Conservation (phyloP, 2,329 filamentous ascomycete genomes). For the Penicillium hesseltinei region DNA sequence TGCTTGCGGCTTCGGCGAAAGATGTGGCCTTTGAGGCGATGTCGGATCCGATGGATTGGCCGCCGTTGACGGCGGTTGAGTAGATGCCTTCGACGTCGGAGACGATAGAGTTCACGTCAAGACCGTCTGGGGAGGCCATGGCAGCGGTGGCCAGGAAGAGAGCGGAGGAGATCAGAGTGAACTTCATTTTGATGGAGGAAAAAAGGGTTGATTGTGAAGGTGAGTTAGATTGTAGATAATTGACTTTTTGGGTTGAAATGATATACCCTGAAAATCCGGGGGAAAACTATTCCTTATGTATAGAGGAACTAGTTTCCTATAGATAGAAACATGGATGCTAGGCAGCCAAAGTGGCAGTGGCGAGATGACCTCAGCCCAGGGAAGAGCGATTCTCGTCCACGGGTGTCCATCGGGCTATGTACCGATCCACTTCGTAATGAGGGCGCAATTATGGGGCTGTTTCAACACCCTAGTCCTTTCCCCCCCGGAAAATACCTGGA, state of each 20-base stretch:
- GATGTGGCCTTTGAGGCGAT: constrained; percentile 12
- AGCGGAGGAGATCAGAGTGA: constrained; percentile 25
- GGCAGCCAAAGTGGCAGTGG: constrained; percentile 14
- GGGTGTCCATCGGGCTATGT: constrained; percentile 11
- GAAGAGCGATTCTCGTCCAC: neutral
- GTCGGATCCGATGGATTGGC: constrained; percentile 13
- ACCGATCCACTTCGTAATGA: constrained; percentile 6
- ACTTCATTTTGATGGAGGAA: constrained; percentile 27
- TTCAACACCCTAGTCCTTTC: neutral
- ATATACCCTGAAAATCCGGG: neutral
- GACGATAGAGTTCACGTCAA: constrained; percentile 20
- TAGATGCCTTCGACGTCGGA: constrained; percentile 2
- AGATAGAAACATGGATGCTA: constrained; percentile 12
- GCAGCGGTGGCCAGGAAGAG: constrained; percentile 26
- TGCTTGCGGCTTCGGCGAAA: constrained; percentile 9
- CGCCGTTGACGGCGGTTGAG: constrained; percentile 4
- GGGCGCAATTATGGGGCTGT: neutral
- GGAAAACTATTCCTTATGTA: constrained; percentile 7
- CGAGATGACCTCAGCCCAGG: constrained; percentile 16
- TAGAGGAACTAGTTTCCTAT: constrained; percentile 3
- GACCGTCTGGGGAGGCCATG: constrained; percentile 19
- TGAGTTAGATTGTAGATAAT: neutral
- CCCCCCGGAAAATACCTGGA: neutral
- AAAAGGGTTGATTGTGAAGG: neutral
- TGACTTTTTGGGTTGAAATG: neutral